These are phyloP conservation scores for Claviceps quebecensis DNA, from an alignment of 2,329 filamentous ascomycete species.

Conservation along the genomic window DNA sequence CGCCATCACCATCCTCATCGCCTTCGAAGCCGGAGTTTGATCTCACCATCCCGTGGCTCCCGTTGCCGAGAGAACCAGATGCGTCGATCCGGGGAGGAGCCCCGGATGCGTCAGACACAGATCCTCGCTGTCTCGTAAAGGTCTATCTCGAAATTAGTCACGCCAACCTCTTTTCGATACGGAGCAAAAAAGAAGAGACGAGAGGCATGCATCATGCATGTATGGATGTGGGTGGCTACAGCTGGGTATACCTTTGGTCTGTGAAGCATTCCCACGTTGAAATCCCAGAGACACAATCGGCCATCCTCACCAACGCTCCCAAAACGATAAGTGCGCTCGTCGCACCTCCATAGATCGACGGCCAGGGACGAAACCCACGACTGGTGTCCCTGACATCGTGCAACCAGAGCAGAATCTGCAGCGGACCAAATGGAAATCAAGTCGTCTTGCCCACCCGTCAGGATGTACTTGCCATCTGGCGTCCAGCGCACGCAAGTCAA, in stretches of 20 bases:
- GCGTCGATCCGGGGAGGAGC: slow-evolving; percentile 45
- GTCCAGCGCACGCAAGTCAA: slow-evolving; percentile 94
- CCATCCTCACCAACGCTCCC: slow-evolving; percentile 94
- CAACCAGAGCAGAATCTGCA: slow-evolving; percentile 69
- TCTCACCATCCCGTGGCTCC: slow-evolving; percentile 31
- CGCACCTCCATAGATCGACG: slow-evolving; percentile 94
- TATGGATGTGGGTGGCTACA: not conserved
- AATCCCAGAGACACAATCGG: slow-evolving; percentile 86
- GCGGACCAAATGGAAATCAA: slow-evolving; percentile 92
- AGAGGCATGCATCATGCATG: not conserved
- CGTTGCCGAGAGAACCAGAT: slow-evolving; percentile 40
- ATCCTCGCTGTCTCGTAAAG: slow-evolving; percentile 30
- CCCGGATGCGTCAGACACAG: slow-evolving; percentile 35
- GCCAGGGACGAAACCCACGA: slow-evolving; percentile 90
- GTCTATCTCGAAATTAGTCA: slow-evolving; percentile 5
- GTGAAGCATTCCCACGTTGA: slow-evolving; percentile 91
- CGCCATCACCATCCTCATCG: slow-evolving; percentile 40
- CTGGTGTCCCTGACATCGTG: slow-evolving; percentile 85
- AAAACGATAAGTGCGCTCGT: slow-evolving; percentile 88
- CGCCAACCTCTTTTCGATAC: not conserved
- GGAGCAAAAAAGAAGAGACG: not conserved
- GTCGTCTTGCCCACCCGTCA: slow-evolving; percentile 93
- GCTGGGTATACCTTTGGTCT: slow-evolving; percentile 47
- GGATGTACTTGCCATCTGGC: slow-evolving; percentile 86
- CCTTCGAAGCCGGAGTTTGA: slow-evolving; percentile 55